Base-by-base conservation (phyloP, 129 eudicot species). In the Helianthus tuberosus region DNA sequence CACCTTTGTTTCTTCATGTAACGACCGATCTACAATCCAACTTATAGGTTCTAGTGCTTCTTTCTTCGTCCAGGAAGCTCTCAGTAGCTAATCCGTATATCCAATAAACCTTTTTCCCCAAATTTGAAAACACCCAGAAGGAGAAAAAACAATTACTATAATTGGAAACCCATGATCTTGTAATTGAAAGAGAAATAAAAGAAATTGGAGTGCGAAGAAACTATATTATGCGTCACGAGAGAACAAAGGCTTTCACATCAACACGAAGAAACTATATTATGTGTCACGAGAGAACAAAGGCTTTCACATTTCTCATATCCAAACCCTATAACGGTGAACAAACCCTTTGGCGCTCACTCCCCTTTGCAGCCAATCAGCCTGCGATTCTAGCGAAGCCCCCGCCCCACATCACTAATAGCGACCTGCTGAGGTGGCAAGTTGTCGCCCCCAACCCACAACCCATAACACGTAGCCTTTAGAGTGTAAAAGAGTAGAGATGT, bases 1-100 rank as follows among this genome's bases (percentile, higher is more conserved):
- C 46, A 71, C 75, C 66, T 71, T 71, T 39, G 66, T 6, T 70
- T 70, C 64, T 70, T 53, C 64, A 63, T 54, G 75, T 44, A 55
- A 55, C 6, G 52, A 68, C 53, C 29, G 29, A 25, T 25, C 29
- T 25, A 25, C 29, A 25, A 25, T 25, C 29, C 1, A 25, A 25
- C 2, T 0, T 25, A 25, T 25, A 5, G 32, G 14, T 44, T 59
- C 64, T 68, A 69, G 46, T 77, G 81, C 70, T 77, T 77, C 81
- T 77, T 77, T 77, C 81, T 49, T 68, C 81, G 25, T 58, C 81
- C 81, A 58, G 81, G 81, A 32, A 77, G 70, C 81, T 68, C 68
- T 77, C 75, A 17, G 81, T 59, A 59, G 75, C 81, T 77, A 77
- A 36, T 68, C 81, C 68, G 53, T 77, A 77, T 77, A 77, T 68